A percentile compares a stretch with the other conserved stretches of the same genome.
Evolutionary conservation across 2,329 filamentous ascomycete species (phyloP).

Genomic region (Cadophora sp.): DNA sequence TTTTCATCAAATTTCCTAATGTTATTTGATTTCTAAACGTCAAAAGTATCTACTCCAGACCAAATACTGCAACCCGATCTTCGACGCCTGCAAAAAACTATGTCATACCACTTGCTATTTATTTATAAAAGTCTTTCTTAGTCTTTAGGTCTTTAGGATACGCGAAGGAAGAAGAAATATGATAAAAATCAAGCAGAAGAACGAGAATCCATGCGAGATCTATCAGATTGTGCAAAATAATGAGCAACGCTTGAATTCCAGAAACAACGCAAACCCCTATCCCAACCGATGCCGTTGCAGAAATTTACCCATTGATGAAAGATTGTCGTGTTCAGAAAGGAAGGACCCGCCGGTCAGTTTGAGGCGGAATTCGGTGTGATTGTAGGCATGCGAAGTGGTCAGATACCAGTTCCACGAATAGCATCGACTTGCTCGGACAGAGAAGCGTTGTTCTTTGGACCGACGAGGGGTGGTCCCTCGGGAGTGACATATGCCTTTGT

Average conservation of each 20-base stretch:
- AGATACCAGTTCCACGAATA: conserved; percentile 41
- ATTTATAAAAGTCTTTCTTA: neutral
- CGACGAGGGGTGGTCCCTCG: conserved; percentile 60
- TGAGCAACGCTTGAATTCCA: conserved; percentile 9
- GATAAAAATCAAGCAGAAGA: neutral
- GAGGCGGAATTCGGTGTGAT: neutral
- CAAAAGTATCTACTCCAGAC: neutral
- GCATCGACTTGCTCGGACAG: conserved; percentile 44
- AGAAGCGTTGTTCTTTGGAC: conserved; percentile 55
- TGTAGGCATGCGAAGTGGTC: neutral
- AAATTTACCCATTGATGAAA: neutral
- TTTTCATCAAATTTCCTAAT: too few relatives aligned
- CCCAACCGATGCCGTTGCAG: neutral
- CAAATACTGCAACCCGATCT: neutral
- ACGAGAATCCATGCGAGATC: neutral
- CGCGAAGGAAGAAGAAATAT: neutral
- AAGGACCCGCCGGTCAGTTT: neutral
- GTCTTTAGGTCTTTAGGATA: neutral
- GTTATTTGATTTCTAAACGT: neutral
- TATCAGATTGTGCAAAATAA: neutral
- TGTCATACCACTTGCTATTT: too few relatives aligned
- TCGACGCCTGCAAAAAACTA: too few relatives aligned
- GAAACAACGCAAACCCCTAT: conserved; percentile 2
- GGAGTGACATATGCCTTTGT: conserved; percentile 85
- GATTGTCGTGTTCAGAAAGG: neutral